A percentile compares a stretch with the other conserved stretches of the same genome.
Conservation (phyloP, 2,329 filamentous ascomycete species). For the Metarhizium humberi region DNA sequence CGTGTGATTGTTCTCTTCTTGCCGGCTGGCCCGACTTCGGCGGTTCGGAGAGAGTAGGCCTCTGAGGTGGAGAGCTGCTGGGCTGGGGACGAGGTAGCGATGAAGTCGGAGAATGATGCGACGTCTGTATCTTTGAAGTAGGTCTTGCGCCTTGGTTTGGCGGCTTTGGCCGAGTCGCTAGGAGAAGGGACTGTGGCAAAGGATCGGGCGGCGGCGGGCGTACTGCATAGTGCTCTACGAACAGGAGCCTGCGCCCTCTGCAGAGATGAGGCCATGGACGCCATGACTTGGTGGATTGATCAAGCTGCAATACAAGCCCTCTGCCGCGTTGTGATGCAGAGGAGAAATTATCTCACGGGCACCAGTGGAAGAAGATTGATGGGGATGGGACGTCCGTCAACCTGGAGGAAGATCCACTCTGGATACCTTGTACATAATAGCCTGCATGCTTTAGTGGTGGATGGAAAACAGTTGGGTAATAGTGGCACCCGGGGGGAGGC, state of each 20-base stretch:
- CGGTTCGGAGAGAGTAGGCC: slow-evolving; percentile 51
- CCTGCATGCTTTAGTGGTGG: too few relatives aligned
- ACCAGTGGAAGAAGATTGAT: background rate
- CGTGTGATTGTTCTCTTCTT: slow-evolving; percentile 59
- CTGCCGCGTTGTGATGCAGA: background rate
- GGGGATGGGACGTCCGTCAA: too few relatives aligned
- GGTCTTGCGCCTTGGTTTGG: slow-evolving; percentile 26
- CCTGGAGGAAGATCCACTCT: too few relatives aligned
- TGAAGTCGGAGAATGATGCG: slow-evolving; percentile 49
- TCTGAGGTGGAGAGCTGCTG: slow-evolving; percentile 39
- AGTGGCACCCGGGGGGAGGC: too few relatives aligned
- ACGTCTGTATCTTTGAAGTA: slow-evolving; percentile 53
- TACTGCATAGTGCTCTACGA: slow-evolving; percentile 27
- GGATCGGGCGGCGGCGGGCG: slow-evolving; percentile 23
- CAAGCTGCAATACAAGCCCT: background rate
- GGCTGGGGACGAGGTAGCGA: slow-evolving; percentile 31
- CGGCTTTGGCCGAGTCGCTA: slow-evolving; percentile 14
- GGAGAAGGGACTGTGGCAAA: slow-evolving; percentile 37
- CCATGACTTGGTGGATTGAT: slow-evolving; percentile 9
- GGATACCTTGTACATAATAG: too few relatives aligned
- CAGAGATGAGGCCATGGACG: slow-evolving; percentile 30
- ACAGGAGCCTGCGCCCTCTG: slow-evolving; percentile 33
- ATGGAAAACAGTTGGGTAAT: too few relatives aligned
- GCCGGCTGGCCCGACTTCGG: slow-evolving; percentile 53
- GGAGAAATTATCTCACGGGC: background rate